These are phyloP conservation scores for Pseudomonodictys pantanalensis DNA, from an alignment of 495 filamentous ascomycete species.

Conservation along the genomic window DNA sequence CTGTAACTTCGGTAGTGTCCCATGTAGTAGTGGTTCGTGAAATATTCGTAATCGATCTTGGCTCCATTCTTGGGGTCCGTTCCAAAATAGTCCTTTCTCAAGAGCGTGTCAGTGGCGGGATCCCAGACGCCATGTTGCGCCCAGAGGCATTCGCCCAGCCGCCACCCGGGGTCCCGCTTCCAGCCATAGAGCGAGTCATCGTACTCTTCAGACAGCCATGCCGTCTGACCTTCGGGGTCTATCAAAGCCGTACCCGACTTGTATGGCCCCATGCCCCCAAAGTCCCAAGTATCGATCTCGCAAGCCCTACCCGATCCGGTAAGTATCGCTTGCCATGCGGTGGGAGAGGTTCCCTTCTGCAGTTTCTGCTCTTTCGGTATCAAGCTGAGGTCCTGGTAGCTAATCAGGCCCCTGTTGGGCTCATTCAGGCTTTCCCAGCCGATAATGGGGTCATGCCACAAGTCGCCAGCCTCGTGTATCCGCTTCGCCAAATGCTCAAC, in stretches of 20 bases:
- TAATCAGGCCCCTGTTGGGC: conserved; percentile 84
- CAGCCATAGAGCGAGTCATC: conserved; percentile 88
- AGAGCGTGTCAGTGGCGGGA: conserved; percentile 67
- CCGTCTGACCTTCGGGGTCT: conserved; percentile 80
- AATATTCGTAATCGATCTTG: conserved; percentile 72
- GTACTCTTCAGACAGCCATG: conserved; percentile 77
- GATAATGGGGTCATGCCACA: conserved; percentile 84
- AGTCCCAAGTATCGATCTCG: conserved; percentile 87
- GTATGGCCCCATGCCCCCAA: conserved; percentile 87
- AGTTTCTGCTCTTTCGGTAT: conserved; percentile 87
- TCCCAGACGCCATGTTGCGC: conserved; percentile 98
- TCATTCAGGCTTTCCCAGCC: conserved; percentile 97
- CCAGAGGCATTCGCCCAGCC: conserved; percentile 89
- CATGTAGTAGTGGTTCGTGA: conserved; percentile 88
- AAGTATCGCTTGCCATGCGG: conserved; percentile 90
- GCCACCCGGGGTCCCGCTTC: conserved; percentile 84
- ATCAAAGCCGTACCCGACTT: conserved; percentile 79
- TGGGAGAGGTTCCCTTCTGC: conserved; percentile 90
- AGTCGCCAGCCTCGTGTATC: conserved; percentile 86
- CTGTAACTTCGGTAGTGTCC: conserved; percentile 74
- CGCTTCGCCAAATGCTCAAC: conserved; percentile 74
- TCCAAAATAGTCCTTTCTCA: conserved; percentile 85
- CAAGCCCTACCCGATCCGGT: conserved; percentile 85
- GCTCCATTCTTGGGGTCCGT: conserved; percentile 69
- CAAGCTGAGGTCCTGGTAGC: conserved; percentile 75